Base-by-base conservation (phyloP, 2,329 filamentous ascomycete species). In the Claviceps humidiphila region DNA sequence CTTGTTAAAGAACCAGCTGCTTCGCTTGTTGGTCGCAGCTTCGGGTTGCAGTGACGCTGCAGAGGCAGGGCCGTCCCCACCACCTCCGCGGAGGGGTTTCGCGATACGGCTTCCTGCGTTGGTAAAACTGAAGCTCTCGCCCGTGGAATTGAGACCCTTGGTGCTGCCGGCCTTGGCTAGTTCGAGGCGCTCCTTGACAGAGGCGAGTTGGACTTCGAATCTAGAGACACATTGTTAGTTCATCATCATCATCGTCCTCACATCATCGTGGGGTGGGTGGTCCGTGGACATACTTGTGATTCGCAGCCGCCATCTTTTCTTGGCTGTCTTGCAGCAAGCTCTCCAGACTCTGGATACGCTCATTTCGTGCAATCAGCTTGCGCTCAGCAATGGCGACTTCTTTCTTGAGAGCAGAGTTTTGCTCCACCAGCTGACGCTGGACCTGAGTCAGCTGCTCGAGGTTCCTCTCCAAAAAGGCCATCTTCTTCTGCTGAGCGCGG, bases 401-500 rank as follows among this genome's bases (percentile, higher is more conserved):
- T 76, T 98, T 97, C 82, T 98, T 98, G 63, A 98, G 76, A 57
- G 85, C 86, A 60, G 88, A 88, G 71, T 98, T 98, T 70, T 98
- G 93, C 74, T 98, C 93, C 37, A 98, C 93, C 13, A 98, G 82
- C 71, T 98, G 93, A 52, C 93, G 83, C 71, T 98, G 93, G 51
- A 98, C 93, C 64, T 95, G 89, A 3, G 93, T 98, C 51, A 98
- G 78, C 70, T 98, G 93, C 72, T 98, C 93, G 42, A 98, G 81
- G 67, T 98, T 98, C 65, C 93, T 85, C 74, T 98, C 93, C 49
- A 98, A 74, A 78, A 98, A 98, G 16, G 93, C 94, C 87, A 98
- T 97, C 80, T 98, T 98, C 85, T 98, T 98, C 72, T 98, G 93
- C 74, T 98, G 93, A 24, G 93, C 91, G 54, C 93, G 86, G 75